These are phyloP conservation scores for Arthroderma uncinatum DNA, from an alignment of 2,329 filamentous ascomycete genomes.

Conservation along the genomic window DNA sequence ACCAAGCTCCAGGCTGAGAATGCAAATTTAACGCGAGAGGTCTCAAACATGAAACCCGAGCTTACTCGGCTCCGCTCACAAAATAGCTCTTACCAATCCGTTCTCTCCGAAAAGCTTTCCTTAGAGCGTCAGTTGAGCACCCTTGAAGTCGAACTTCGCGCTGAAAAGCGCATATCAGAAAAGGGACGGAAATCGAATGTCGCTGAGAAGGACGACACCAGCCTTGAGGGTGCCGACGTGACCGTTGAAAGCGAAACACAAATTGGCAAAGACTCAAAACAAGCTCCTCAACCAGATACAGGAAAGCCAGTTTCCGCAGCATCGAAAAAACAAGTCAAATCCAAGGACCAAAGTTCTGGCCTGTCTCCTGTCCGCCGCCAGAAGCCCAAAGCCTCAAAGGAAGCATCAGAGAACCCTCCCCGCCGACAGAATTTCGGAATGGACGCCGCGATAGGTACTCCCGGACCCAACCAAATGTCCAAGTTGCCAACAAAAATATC, in stretches of 20 bases:
- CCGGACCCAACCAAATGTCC: conserved; percentile 36
- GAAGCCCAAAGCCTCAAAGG: not conserved
- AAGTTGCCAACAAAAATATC: conserved; percentile 51
- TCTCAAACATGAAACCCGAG: conserved; percentile 49
- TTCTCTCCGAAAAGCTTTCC: conserved; percentile 67
- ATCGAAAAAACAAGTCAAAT: conserved; percentile 17
- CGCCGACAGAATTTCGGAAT: not conserved
- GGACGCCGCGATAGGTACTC: conserved; percentile 34
- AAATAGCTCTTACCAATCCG: conserved; percentile 50
- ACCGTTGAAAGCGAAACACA: not conserved
- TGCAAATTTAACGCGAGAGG: conserved; percentile 48
- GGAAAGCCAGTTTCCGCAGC: conserved; percentile 25
- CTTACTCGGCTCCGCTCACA: conserved; percentile 52
- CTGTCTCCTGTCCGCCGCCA: conserved; percentile 25
- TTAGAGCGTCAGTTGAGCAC: conserved; percentile 67
- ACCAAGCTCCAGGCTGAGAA: conserved; percentile 58
- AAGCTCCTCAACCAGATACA: conserved; percentile 17
- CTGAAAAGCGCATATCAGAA: conserved; percentile 46
- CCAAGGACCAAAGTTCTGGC: conserved; percentile 26
- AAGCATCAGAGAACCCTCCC: not conserved
- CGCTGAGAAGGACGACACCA: not conserved
- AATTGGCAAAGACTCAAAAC: conserved; percentile 18
- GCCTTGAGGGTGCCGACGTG: not conserved
- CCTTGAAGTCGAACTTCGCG: conserved; percentile 69
- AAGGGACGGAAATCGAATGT: conserved; percentile 23